These are phyloP conservation scores for Fusarium sp. DNA, from an alignment of 2,329 filamentous ascomycete species.

Conservation along the genomic window DNA sequence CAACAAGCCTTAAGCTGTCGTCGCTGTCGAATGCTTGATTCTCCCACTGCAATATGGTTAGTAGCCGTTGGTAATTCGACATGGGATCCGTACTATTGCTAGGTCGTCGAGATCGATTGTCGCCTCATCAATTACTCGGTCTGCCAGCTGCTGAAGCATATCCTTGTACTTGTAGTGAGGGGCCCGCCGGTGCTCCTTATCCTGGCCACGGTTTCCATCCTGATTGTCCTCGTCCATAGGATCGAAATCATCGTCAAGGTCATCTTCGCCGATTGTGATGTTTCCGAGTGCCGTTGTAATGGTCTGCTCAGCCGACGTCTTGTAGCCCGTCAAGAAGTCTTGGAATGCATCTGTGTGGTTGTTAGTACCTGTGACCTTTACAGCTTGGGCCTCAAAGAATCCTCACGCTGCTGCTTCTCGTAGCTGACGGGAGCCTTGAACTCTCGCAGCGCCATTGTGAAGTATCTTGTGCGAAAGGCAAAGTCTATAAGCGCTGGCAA, in stretches of 20 bases:
- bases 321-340: conserved; percentile 87
- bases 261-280: conserved; percentile 86
- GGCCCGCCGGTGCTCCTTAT: conserved; percentile 58
- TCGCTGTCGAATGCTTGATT: conserved; percentile 61
- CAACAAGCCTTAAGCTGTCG: conserved; percentile 75
- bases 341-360: conserved; percentile 73
- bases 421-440: conserved; percentile 85
- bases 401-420: conserved; percentile 79
- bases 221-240: conserved; percentile 85
- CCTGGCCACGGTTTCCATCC: conserved; percentile 58
- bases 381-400: conserved; percentile 23
- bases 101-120: conserved; percentile 91
- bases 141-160: conserved; percentile 83
- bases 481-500: conserved; percentile 27
- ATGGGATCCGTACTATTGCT: conserved; percentile 63
- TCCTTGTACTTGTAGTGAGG: conserved; percentile 88
- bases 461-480: conserved; percentile 31
- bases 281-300: conserved; percentile 83
- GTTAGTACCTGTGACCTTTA: conserved; percentile 42
- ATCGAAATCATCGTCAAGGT: conserved; percentile 88
- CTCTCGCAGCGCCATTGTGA: conserved; percentile 82
- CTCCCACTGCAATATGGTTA: conserved; percentile 69
- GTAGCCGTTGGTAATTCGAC: conserved; percentile 6
- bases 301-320: conserved; percentile 73
- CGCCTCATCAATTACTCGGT: conserved; percentile 78